Base-by-base conservation (phyloP, 306 rosid species). In the Canavalia ensiformis region DNA sequence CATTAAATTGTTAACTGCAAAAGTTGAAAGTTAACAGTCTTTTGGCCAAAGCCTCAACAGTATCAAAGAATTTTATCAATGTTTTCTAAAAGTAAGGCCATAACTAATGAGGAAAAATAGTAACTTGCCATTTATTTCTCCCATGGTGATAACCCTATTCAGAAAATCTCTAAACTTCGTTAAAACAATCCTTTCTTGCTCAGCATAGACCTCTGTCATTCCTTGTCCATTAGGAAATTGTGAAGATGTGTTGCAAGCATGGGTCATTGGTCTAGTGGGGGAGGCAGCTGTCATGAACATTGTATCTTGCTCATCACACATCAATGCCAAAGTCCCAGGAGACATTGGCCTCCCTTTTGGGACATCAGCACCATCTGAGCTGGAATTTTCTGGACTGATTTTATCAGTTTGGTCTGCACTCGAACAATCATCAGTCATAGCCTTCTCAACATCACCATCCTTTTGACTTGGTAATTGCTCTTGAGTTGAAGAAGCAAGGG, bases 321-420 rank as follows among this genome's bases (percentile, higher is more conserved):
- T 93, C 88, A 96, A 94, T 57, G 99, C 98, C 89, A 96, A 90
- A 55, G 99, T 96, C 75, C 95, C 98, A 31, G 99, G 99, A 86
- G 99, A 96, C 97, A 96, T 90, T 63, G 99, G 94, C 77, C 94
- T 90, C 80, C 86, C 92, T 83, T 90, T 90, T 4, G 89, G 86
- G 73, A 78, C 91, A 86, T 90, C 94, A 60, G 84, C 88, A 50
- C 91, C 94, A 30, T 90, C 97, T 78, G 97, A 95, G 86, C 87
- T 83, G 55, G 94, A 92, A 82, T 93, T 90, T 54, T 90, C 93
- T 31, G 90, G 68, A 60, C 90, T 89, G 72, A 87, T 85, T 87
- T 89, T 93, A 82, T 89, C 90, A 34, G 88, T 76, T 75, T 89
- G 94, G 82, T 89, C 92, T 77, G 89, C 96, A 86, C 92, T 93